phyloP scores from a whole-genome alignment of 495 filamentous ascomycete species.

The Pseudevernia furfuracea region DNA sequence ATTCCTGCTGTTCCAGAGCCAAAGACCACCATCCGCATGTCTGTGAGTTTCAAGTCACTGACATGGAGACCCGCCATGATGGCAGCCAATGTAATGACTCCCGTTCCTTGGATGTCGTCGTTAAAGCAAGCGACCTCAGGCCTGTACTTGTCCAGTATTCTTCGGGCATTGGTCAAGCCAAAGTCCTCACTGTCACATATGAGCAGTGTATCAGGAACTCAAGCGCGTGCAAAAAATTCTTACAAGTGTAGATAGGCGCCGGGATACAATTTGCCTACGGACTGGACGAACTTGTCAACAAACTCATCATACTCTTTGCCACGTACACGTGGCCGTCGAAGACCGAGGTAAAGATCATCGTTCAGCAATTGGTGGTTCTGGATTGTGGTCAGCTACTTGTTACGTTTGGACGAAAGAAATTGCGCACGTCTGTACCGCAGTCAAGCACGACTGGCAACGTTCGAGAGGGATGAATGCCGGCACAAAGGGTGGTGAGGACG shows the following conservation, averaged over 20 bases:
- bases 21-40: conserved; percentile 65
- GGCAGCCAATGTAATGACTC: conserved; percentile 76
- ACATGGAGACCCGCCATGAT: conserved; percentile 68
- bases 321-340: conserved; percentile 54
- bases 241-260: conserved; percentile 79
- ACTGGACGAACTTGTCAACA: conserved; percentile 64
- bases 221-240: conserved; percentile 17
- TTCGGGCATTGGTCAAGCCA: conserved; percentile 49
- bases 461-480: conserved; percentile 72
- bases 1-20: conserved; percentile 81
- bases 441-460: conserved; percentile 81
- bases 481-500: conserved; percentile 73
- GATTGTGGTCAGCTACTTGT: background rate
- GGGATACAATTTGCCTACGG: conserved; percentile 61
- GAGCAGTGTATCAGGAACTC: background rate
- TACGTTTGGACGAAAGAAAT: background rate
- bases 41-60: conserved; percentile 54
- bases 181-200: conserved; percentile 44
- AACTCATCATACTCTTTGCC: conserved; percentile 75
- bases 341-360: conserved; percentile 76
- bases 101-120: conserved; percentile 87
- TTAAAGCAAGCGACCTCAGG: conserved; percentile 76
- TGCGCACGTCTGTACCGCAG: conserved; percentile 60
- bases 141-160: conserved; percentile 68
- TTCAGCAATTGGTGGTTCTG: conserved; percentile 63